A percentile compares a stretch with the other conserved stretches of the same genome.
Evolutionary conservation across 2,329 filamentous ascomycete genomes (phyloP).

Genomic region (Penicillium digitatum): DNA sequence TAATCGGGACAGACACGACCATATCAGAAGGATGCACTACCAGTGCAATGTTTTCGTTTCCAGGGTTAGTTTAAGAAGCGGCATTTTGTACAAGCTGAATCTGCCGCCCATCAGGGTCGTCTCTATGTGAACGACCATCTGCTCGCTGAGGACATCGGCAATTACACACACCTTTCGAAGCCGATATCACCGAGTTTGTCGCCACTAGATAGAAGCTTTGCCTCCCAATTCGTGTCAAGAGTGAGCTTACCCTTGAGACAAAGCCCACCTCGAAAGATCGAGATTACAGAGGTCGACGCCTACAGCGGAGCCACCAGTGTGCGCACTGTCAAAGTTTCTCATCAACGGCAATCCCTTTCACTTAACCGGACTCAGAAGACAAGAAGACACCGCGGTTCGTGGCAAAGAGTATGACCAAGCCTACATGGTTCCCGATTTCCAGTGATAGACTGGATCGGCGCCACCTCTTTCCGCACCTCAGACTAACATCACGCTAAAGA

Average conservation of each 20-base stretch:
- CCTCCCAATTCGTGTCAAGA: slow-evolving; percentile 32
- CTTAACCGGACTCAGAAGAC: slow-evolving; percentile 32
- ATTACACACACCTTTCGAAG: slow-evolving; percentile 30
- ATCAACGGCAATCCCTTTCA: slow-evolving; percentile 30
- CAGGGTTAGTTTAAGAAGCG: slow-evolving; percentile 13
- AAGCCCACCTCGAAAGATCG: slow-evolving; percentile 26
- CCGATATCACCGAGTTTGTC: slow-evolving; percentile 22
- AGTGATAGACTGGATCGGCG: slow-evolving; percentile 30
- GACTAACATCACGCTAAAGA: slow-evolving; percentile 34
- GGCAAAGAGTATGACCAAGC: slow-evolving; percentile 30
- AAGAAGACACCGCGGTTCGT: slow-evolving; percentile 28
- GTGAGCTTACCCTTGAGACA: slow-evolving; percentile 28
- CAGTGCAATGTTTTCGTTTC: slow-evolving; percentile 27
- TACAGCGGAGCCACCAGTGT: slow-evolving; percentile 24
- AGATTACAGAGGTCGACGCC: slow-evolving; percentile 13
- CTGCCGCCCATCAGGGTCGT: slow-evolving; percentile 27
- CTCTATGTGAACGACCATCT: slow-evolving; percentile 28
- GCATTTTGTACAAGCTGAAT: slow-evolving; percentile 26
- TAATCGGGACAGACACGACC: slow-evolving; percentile 20
- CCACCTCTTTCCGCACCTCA: slow-evolving; percentile 32
- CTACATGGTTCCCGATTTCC: slow-evolving; percentile 33
- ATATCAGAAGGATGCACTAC: slow-evolving; percentile 34
- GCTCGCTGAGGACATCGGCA: slow-evolving; percentile 24
- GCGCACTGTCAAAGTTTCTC: slow-evolving; percentile 24
- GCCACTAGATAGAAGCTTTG: slow-evolving; percentile 23